Evolutionary conservation across 2,329 filamentous ascomycete genomes (phyloP), one percentile per base, ranked within the genome.

Genomic region (Curvularia lunata): DNA sequence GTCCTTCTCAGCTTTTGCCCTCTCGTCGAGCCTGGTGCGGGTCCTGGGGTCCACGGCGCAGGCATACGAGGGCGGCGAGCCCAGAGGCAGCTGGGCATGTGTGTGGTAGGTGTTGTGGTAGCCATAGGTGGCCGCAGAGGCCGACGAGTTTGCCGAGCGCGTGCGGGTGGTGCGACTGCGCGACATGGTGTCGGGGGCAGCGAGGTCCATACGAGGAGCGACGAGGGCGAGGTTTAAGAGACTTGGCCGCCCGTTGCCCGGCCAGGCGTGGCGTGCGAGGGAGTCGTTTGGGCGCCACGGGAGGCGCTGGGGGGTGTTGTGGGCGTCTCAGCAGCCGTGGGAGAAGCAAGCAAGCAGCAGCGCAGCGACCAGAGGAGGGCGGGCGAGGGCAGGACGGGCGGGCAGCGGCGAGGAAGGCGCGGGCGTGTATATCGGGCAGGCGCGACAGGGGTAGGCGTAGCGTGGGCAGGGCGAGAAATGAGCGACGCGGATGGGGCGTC

Each of bases 81-180:
- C 60, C 19, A 66, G 52, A 18, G 67, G 63, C 10, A 73, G 63
- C 40, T 70, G 67, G 21, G 69, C 65, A 56, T 78, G 75, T 10
- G 74, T 77, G 64, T 78, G 76, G 66, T 77, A 78, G 47, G 75
- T 77, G 64, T 79, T 78, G 71, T 78, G 75, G 66, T 79, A 79
- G 51, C 76, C 76, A 57, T 77, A 77, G 34, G 69, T 61, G 27
- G 64, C 53, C 7, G 65, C 60, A 45, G 65, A 54, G 45, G 32
- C 60, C 5, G 66, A 46, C 10, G 60, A 34, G 55, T 65, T 66
- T 42, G 57, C 62, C 43, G 68, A 53, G 46, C 69, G 66, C 42
- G 56, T 51, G 16, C 63, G 60, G 38, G 56, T 30, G 28, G 52
- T 43, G 12, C 64, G 62, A 48, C 54, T 53, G 19, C 52, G 58